These are phyloP conservation scores for Isochrysis galbana DNA, from an alignment of 78 protist species.

Conservation along the genomic window DNA sequence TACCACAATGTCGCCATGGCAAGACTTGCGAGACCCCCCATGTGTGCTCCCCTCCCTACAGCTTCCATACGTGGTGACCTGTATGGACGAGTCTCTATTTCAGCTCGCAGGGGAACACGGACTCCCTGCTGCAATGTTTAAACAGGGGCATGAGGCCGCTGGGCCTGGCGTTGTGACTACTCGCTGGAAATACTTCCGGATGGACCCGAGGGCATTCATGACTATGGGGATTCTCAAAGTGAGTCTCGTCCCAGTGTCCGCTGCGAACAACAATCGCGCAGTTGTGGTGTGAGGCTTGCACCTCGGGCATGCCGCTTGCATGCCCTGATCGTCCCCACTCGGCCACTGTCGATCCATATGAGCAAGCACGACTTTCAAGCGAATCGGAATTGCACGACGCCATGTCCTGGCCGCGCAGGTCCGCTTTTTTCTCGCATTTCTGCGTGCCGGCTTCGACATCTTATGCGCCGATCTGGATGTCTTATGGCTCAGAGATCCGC, in stretches of 20 bases:
- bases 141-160: background rate
- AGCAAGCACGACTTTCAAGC: too few relatives aligned
- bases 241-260: too few relatives aligned
- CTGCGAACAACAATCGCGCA: too few relatives aligned
- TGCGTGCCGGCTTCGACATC: constrained; percentile 2
- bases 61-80: background rate
- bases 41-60: too few relatives aligned
- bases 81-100: background rate
- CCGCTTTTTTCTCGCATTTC: background rate
- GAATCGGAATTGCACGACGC: too few relatives aligned
- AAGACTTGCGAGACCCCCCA: too few relatives aligned
- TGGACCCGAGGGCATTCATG: constrained; percentile 1
- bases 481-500: background rate
- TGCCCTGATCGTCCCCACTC: too few relatives aligned
- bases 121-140: background rate
- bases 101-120: background rate
- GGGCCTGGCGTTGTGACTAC: background rate
- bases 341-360: too few relatives aligned
- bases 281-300: too few relatives aligned
- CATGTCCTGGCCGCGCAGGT: background rate
- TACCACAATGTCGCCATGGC: too few relatives aligned
- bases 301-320: too few relatives aligned
- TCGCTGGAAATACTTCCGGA: constrained; percentile 4
- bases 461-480: background rate
- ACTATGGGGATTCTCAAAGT: background rate